Base-by-base conservation (phyloP, 2,329 filamentous ascomycete genomes). In the Sclerotinia nivalis region DNA sequence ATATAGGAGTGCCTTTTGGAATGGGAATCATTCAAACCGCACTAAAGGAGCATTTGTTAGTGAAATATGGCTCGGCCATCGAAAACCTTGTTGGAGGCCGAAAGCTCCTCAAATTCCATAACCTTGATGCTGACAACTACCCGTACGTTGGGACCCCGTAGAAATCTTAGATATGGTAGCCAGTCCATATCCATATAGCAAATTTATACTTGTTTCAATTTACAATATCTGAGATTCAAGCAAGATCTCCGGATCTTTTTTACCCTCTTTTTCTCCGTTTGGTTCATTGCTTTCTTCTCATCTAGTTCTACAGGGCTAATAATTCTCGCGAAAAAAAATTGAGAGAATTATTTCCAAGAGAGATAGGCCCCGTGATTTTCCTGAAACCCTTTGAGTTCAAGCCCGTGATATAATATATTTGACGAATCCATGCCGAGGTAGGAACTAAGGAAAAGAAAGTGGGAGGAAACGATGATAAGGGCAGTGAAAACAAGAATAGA, bases 11-110 rank as follows among this genome's bases (percentile, higher is more conserved):
- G 86, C 86, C 0, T 31, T 88, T 87, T 71, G 87, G 87, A 1
- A 78, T 90, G 22, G 86, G 82, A 0, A 82, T 90, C 12, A 83
- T 87, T 80, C 31, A 87, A 68, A 89, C 87, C 1, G 88, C 87
- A 0, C 4, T 90, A 84, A 83, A 81, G 0, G 89, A 91, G 76
- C 79, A 79, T 0, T 80, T 82, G 69, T 78, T 91, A 69, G 81
- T 91, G 70, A 85, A 81, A 75, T 90, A 85, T 81, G 88, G 82
- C 0, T 90, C 85, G 73, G 87, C 87, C 2, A 88, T 89, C 72
- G 87, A 31, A 31, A 89, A 89, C 74, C 75, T 88, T 72, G 25
- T 70, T 56, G 61, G 70, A 58, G 22, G 59, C 31, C 31, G 31
- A 31, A 69, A 22, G 20, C 4, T 59, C 15, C 69, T 66, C 7